Conservation (phyloP, 768 basidiomycete species). For the Hygrophorus pudorinus region DNA sequence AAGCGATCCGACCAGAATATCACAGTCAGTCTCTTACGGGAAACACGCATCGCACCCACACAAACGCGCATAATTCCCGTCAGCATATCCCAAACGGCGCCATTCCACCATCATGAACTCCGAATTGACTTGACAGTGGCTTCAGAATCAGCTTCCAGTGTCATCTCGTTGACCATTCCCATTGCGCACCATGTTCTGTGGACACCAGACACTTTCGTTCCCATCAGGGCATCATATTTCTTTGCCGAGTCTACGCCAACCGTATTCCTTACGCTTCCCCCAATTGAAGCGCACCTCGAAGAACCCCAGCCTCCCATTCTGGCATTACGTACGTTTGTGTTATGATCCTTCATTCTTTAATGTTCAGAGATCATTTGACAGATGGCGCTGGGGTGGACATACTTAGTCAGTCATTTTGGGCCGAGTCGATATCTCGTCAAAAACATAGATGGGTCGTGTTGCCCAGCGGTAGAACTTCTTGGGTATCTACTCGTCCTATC, state of each 20-base stretch:
- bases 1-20: conserved; percentile 13
- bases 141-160: conserved; percentile 14
- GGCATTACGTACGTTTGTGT: conserved; percentile 45
- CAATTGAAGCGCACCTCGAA: conserved; percentile 24
- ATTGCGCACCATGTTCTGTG: conserved; percentile 36
- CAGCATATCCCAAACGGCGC: conserved; percentile 29
- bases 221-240: conserved; percentile 51
- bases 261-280: conserved; percentile 49
- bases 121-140: conserved; percentile 30
- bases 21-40: conserved; percentile 17
- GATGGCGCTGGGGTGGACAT: conserved; percentile 87
- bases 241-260: conserved; percentile 45
- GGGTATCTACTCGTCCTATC: conserved; percentile 37
- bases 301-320: conserved; percentile 40
- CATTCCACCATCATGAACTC: conserved; percentile 23
- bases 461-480: conserved; percentile 78
- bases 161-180: conserved; percentile 29
- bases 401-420: conserved; percentile 44
- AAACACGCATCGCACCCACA: conserved; percentile 41
- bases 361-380: conserved; percentile 17
- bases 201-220: conserved; percentile 22
- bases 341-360: conserved; percentile 1
- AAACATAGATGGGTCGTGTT: conserved; percentile 62
- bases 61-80: conserved; percentile 57
- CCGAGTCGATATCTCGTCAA: conserved; percentile 48